Base-by-base conservation (phyloP, 179 eudicot species). In the Actinidia arguta region DNA sequence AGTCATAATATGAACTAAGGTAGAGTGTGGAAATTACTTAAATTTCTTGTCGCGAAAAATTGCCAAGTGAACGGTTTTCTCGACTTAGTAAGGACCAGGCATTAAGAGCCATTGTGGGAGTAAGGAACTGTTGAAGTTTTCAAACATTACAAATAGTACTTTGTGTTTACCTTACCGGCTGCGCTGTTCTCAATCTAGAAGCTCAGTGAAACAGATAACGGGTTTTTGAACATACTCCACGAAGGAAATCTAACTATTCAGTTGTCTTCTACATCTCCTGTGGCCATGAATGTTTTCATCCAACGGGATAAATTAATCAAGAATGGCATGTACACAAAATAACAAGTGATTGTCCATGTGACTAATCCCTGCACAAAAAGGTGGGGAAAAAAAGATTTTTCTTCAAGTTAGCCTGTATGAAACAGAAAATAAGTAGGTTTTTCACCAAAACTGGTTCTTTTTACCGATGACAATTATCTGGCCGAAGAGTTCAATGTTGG, bases 341-440 rank as follows among this genome's bases (percentile, higher is more conserved):
- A 94, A 87, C 98, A 92, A 62, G 90, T 88, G 82, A 92, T 69
- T 20, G 98, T 95, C 98, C 98, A 94, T 55, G 83, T 94, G 39
- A 95, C 90, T 39, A 94, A 80, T 44, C 98, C 98, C 96, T 95
- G 90, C 91, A 89, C 48, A 50, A 63, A 78, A 25, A 72, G 39
- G 42, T 46, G 42, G 5, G 42, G 25, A 17, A 25, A 69, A 51
- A 8, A 62, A 4, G 56, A 47, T 14, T 73, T 73, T 13, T 22
- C 48, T 68, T 36, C 12, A 6, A 46, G 6, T 70, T 71, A 14
- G 51, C n/a, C 9, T 1, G 36, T 46, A 71, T 18, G n/a, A 47
- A 71, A 71, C 8, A 7, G n/a, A 4, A 12, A 54, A 70, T 6
- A 22, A 25, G 12, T 47, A 14, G 12, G 3, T 67, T 36, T 64